Base-by-base conservation (phyloP, 1,139 yeast species). In the Geotrichum fermentans region DNA sequence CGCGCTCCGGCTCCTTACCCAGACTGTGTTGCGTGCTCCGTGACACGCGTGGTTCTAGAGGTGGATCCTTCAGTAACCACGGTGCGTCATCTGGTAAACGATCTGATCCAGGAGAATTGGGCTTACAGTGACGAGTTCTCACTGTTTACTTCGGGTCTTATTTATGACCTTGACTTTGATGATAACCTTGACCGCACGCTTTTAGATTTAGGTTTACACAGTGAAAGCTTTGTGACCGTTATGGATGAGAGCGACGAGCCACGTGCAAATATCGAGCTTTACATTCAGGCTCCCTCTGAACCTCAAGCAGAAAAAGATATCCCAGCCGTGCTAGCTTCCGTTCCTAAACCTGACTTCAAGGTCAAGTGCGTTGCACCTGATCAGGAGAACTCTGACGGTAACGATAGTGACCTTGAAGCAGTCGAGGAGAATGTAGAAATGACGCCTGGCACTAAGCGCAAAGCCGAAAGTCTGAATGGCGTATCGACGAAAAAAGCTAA, bases 101-200 rank as follows among this genome's bases (percentile, higher is more conserved):
- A 73, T 0, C 55, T 67, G 5, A 61, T 87, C 2, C 65, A 72
- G 22, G 60, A 60, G 1, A 71, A 72, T 45, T 81, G 83, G 58
- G 73, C 72, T 0, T 88, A 80, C 62, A 73, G 76, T 4, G 86
- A 81, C 20, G 95, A 83, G 50, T 70, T 88, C 1, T 73, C 85
- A 4, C 66, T 85, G 21, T 77, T 85, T 35, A 73, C 82, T 20
- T 79, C 82, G 32, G 77, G 75, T 55, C 72, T 92, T 53, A 67
- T 94, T 10, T 88, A 87, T 60, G 98, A 94, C 66, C 74, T 74
- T 45, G 99, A 94, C 61, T 88, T 87, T 65, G 96, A 88, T 47
- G 97, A 90, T 61, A 83, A 90, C 60, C 59, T 74, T 8, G 72
- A 70, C 0, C 72, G 70, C 39, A 65, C 73, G 0, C 67, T 92